phyloP scores from a whole-genome alignment of 169 alveolate species.

The Condylostoma magnum region DNA sequence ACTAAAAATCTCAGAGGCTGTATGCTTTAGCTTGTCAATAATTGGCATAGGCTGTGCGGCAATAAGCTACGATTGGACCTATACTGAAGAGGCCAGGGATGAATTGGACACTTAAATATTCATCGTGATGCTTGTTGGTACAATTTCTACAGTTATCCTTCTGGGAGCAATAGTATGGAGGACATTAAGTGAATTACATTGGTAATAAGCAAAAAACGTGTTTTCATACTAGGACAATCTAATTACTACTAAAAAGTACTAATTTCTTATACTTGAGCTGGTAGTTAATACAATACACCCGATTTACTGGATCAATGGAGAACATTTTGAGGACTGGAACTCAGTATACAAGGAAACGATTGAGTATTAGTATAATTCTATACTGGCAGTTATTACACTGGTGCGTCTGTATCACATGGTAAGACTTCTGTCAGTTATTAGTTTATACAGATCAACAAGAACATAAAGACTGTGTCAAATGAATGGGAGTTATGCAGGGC shows the following conservation, averaged over 20 bases:
- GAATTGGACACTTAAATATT: neutral
- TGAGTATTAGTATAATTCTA: neutral
- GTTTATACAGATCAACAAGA: conserved; percentile 11
- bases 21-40: neutral
- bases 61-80: conserved; percentile 3
- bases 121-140: neutral
- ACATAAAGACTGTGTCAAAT: conserved; percentile 62
- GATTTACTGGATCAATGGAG: neutral
- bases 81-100: neutral
- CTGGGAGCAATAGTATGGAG: neutral
- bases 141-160: conserved; percentile 3
- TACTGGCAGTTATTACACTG: neutral
- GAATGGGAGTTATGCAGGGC: conserved; percentile 59
- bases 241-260: neutral
- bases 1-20: conserved; percentile 15
- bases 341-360: neutral
- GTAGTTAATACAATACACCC: conserved; percentile 9
- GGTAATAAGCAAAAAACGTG: conserved; percentile 18
- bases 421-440: neutral
- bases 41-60: conserved; percentile 5
- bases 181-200: neutral
- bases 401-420: conserved; percentile 23
- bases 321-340: neutral
- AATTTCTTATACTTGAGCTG: neutral
- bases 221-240: conserved; percentile 2